These are phyloP conservation scores for Diversispora epigaea DNA, from an alignment of 192 early-diverging fungal genomes.

Conservation along the genomic window DNA sequence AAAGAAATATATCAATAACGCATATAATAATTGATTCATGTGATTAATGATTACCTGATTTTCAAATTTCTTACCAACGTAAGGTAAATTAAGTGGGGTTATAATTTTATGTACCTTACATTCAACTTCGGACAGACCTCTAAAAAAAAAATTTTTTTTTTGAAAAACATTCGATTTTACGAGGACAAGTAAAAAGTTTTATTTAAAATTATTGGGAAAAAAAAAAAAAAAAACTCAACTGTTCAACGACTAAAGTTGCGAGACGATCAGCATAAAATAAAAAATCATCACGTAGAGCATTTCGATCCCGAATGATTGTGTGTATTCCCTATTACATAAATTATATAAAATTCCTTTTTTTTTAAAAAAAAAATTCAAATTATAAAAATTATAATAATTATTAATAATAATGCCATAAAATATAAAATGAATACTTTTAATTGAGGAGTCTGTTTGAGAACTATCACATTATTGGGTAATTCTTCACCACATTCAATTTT, in stretches of 20 bases:
- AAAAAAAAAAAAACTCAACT: constrained; percentile 43
- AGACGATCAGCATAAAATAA: constrained; percentile 91
- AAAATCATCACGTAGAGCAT: constrained; percentile 78
- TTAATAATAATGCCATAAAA: background rate
- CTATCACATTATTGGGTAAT: constrained; percentile 47
- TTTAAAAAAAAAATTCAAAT: background rate
- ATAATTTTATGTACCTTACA: constrained; percentile 47
- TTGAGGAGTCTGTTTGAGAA: constrained; percentile 56
- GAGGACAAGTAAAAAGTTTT: background rate
- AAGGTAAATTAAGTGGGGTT: constrained; percentile 61
- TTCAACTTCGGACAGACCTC: constrained; percentile 64
- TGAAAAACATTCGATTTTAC: background rate
- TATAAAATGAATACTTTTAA: constrained; percentile 40
- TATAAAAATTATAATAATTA: background rate
- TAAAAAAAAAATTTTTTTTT: constrained; percentile 31
- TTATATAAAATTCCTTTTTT: constrained; percentile 2
- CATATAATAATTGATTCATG: background rate
- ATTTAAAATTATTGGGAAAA: background rate
- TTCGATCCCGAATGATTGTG: constrained; percentile 76
- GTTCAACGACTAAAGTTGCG: constrained; percentile 80
- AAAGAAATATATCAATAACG: background rate
- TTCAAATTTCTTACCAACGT: constrained; percentile 47
- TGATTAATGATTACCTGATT: constrained; percentile 35
- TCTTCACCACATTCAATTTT: constrained; percentile 40
- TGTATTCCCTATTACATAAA: constrained; percentile 60